phyloP scores from a whole-genome alignment of 495 filamentous ascomycete genomes.

The Neurospora sublineolata region DNA sequence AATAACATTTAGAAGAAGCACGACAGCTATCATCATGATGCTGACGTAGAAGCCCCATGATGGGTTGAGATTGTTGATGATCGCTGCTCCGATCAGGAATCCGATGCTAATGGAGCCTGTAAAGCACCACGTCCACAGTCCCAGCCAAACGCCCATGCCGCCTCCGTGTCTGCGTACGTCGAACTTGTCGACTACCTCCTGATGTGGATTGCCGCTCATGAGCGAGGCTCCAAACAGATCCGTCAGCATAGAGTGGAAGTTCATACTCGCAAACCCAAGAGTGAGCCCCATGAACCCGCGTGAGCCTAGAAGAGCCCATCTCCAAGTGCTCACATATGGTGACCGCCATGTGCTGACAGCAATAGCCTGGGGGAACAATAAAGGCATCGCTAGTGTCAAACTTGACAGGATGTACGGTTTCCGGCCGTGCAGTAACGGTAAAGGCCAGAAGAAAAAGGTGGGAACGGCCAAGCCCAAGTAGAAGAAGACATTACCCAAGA shows the following conservation, averaged over 20 bases:
- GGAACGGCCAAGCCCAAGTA: conserved; percentile 57
- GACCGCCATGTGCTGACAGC: conserved; percentile 42
- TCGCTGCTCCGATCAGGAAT: conserved; percentile 53
- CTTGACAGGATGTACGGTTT: conserved; percentile 61
- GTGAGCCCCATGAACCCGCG: conserved; percentile 52
- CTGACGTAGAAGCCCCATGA: conserved; percentile 66
- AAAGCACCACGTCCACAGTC: conserved; percentile 64
- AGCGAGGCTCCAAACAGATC: conserved; percentile 66
- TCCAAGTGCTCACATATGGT: conserved; percentile 44
- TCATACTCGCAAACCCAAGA: conserved; percentile 66
- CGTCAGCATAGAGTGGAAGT: conserved; percentile 54
- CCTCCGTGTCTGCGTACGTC: conserved; percentile 61
- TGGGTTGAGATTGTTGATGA: conserved; percentile 48
- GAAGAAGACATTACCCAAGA: conserved; percentile 61
- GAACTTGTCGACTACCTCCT: conserved; percentile 49
- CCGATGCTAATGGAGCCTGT: conserved; percentile 57
- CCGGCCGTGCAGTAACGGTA: conserved; percentile 64
- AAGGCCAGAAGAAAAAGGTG: conserved; percentile 58
- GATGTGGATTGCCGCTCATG: conserved; percentile 58
- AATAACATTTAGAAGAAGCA: conserved; percentile 54
- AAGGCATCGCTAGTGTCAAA: conserved; percentile 53
- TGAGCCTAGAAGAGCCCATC: conserved; percentile 48
- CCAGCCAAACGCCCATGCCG: conserved; percentile 66
- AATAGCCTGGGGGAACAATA: conserved; percentile 65
- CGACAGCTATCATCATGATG: conserved; percentile 47